Percentiles rank a stretch among this genome's conserved stretches.
phyloP scores from a whole-genome alignment of 345 rosid species.

The Arabidopsis thaliana region DNA sequence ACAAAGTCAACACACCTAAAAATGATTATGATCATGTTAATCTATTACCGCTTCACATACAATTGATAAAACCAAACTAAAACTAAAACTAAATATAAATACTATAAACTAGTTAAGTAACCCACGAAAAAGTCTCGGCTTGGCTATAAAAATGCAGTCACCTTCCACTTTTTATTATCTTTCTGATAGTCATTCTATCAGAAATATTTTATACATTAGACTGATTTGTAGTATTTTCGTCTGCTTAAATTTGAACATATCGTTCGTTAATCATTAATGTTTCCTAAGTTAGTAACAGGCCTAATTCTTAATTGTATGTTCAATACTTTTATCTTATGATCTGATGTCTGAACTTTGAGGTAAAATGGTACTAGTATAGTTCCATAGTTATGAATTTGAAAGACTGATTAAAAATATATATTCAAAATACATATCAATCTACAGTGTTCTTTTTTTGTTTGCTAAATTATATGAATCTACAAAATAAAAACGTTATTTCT shows the following conservation, averaged over 20 bases:
- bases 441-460: neutral
- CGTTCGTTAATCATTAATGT: slow-evolving; percentile 40
- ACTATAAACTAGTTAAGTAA: too few relatives aligned
- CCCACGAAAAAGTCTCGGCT: neutral
- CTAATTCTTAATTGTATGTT: slow-evolving; percentile 30
- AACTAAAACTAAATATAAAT: too few relatives aligned
- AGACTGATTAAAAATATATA: neutral
- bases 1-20: slow-evolving; percentile 19
- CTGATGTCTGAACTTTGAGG: slow-evolving; percentile 12
- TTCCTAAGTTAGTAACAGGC: slow-evolving; percentile 29
- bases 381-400: neutral
- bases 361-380: neutral
- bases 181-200: neutral
- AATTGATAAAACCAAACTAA: neutral
- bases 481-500: neutral
- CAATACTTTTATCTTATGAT: slow-evolving; percentile 2
- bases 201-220: neutral
- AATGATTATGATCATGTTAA: slow-evolving; percentile 8
- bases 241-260: slow-evolving; percentile 30
- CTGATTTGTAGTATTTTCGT: neutral
- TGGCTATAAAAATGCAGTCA: neutral
- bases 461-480: too few relatives aligned
- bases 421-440: neutral
- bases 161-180: neutral
- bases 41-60: neutral